phyloP scores from a whole-genome alignment of 208 protist genomes.

The Crithidia bombi region DNA sequence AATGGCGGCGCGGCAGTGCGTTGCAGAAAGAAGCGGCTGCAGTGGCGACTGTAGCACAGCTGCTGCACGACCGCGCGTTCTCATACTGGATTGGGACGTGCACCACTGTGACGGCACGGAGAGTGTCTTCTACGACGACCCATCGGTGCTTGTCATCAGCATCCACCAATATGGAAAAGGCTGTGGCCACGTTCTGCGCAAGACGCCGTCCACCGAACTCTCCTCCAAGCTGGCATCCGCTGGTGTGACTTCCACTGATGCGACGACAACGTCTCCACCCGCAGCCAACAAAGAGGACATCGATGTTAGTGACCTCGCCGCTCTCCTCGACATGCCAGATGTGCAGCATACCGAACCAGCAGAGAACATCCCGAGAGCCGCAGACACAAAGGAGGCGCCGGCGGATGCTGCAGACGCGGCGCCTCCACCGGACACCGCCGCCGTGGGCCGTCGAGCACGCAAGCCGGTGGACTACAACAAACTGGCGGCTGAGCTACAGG shows the following conservation, averaged over 20 bases:
- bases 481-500: slow-evolving; percentile 57
- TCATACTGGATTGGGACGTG: slow-evolving; percentile 96
- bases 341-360: not conserved
- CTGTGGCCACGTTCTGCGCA: slow-evolving; percentile 69
- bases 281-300: slow-evolving; percentile 17
- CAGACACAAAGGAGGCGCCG: not conserved
- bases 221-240: not conserved
- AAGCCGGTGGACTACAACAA: slow-evolving; percentile 69
- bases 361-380: not conserved
- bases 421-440: not conserved
- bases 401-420: not conserved
- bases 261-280: not conserved
- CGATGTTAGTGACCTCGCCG: slow-evolving; percentile 27
- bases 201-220: slow-evolving; percentile 20
- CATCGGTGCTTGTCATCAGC: slow-evolving; percentile 92
- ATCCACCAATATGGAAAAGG: slow-evolving; percentile 92
- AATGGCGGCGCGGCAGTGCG: not conserved
- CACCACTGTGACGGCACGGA: slow-evolving; percentile 97
- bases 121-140: slow-evolving; percentile 92
- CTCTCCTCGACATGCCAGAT: slow-evolving; percentile 13
- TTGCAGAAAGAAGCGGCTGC: too few species aligned
- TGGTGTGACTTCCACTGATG: not conserved
- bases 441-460: slow-evolving; percentile 23
- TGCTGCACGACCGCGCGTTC: slow-evolving; percentile 45
- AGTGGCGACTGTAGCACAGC: not conserved